These are phyloP conservation scores for Colletotrichum gigasporum DNA, from an alignment of 2,329 filamentous ascomycete genomes.

Conservation along the genomic window DNA sequence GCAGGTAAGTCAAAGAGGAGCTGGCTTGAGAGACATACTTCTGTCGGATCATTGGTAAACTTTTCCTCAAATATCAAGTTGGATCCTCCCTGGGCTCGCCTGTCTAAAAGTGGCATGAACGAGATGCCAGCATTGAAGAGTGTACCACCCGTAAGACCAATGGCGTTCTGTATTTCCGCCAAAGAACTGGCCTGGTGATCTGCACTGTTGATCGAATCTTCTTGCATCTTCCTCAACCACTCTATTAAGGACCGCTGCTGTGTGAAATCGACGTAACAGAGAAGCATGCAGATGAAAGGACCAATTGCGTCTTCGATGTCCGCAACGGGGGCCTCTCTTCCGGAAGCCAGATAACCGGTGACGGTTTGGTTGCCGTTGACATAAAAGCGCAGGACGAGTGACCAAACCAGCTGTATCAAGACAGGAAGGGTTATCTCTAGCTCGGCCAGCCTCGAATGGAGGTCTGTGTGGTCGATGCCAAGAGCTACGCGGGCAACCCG, in stretches of 20 bases:
- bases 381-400: conserved; percentile 57
- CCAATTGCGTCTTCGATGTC: conserved; percentile 60
- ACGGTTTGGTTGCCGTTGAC: conserved; percentile 57
- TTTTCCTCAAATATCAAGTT: conserved; percentile 13
- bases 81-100: conserved; percentile 34
- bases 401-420: conserved; percentile 62
- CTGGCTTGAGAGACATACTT: too few relatives aligned
- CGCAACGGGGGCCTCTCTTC: conserved; percentile 59
- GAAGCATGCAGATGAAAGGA: conserved; percentile 63
- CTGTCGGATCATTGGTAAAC: neutral
- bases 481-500: neutral
- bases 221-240: conserved; percentile 53
- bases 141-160: conserved; percentile 34
- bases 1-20: neutral
- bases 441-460: conserved; percentile 47
- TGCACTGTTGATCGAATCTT: conserved; percentile 55
- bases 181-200: conserved; percentile 60
- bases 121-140: conserved; percentile 46
- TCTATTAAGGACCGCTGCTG: conserved; percentile 52
- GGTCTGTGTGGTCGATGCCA: neutral
- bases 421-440: conserved; percentile 57
- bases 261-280: conserved; percentile 44
- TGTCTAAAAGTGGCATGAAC: conserved; percentile 26
- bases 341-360: conserved; percentile 64
- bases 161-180: conserved; percentile 52